phyloP scores from a whole-genome alignment of 495 filamentous ascomycete genomes.

The Chaetomium tenue region DNA sequence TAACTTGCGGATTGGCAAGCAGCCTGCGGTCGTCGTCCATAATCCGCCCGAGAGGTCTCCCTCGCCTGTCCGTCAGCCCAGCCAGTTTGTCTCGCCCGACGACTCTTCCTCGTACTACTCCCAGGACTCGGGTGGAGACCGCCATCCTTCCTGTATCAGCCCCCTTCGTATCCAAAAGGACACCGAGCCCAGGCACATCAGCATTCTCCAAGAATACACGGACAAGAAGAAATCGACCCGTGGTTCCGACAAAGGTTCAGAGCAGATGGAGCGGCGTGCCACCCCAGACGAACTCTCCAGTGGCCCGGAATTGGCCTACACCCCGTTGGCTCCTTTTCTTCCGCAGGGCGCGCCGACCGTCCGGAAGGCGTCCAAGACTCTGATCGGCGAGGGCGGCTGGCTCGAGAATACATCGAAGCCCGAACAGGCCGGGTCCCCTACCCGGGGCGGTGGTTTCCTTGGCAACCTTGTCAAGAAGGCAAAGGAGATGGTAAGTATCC shows the following conservation, averaged over 20 bases:
- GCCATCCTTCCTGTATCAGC: conserved; percentile 22
- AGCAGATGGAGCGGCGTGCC: background rate
- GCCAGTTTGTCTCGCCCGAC: background rate
- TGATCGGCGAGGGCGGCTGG: conserved; percentile 50
- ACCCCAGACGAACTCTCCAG: background rate
- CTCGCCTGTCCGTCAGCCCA: conserved; percentile 10
- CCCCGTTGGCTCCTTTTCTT: conserved; percentile 25
- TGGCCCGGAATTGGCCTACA: conserved; percentile 20
- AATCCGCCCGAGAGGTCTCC: background rate
- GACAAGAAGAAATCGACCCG: conserved; percentile 18
- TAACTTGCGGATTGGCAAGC: background rate
- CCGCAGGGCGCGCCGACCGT: conserved; percentile 1
- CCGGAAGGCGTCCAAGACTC: conserved; percentile 38
- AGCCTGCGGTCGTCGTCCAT: conserved; percentile 12
- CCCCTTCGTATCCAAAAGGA: conserved; percentile 32
- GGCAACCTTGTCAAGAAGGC: conserved; percentile 43
- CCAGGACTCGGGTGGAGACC: conserved; percentile 18
- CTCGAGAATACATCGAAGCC: conserved; percentile 43
- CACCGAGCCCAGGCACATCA: conserved; percentile 18
- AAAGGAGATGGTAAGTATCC: conserved; percentile 42
- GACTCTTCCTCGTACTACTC: conserved; percentile 33
- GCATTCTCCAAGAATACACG: conserved; percentile 30
- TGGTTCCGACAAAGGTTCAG: conserved; percentile 8
- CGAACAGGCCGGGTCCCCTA: conserved; percentile 23
- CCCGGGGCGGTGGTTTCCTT: conserved; percentile 36